These are phyloP conservation scores for Gyromitra esculenta DNA, from an alignment of 2,329 filamentous ascomycete genomes.

Conservation along the genomic window DNA sequence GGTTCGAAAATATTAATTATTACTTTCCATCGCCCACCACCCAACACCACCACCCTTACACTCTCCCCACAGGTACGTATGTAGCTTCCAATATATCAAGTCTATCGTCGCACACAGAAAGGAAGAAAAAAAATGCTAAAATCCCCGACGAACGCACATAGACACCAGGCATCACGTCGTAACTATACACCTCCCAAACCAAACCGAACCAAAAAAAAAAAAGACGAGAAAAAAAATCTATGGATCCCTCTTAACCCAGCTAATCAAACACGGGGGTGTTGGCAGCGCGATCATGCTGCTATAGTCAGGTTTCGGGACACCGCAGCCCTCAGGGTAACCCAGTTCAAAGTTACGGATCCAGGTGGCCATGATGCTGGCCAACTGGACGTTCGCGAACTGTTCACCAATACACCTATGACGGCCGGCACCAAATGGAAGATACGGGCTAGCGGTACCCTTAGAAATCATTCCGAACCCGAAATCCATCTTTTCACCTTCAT, in stretches of 20 bases:
- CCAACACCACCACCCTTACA: neutral
- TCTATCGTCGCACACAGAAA: neutral
- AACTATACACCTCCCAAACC: neutral
- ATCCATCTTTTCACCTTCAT: slow-evolving; percentile 68
- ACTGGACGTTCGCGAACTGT: slow-evolving; percentile 77
- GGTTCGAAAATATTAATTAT: no score
- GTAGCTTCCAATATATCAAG: neutral
- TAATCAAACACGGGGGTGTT: slow-evolving; percentile 50
- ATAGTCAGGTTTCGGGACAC: slow-evolving; percentile 70
- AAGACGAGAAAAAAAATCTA: slow-evolving; percentile 7
- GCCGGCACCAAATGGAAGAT: slow-evolving; percentile 77
- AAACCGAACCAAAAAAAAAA: neutral
- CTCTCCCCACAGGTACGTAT: neutral
- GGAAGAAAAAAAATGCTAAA: neutral
- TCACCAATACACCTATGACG: slow-evolving; percentile 79
- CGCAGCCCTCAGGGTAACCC: slow-evolving; percentile 67
- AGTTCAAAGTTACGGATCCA: slow-evolving; percentile 72
- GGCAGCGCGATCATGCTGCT: slow-evolving; percentile 52
- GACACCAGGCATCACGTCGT: neutral
- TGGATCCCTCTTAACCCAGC: slow-evolving; percentile 56
- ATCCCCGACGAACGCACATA: neutral
- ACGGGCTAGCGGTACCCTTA: slow-evolving; percentile 71
- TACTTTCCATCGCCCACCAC: no score
- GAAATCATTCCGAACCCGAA: slow-evolving; percentile 71
- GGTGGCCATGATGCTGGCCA: slow-evolving; percentile 72